Evolutionary conservation across 345 rosid species (phyloP), one percentile per base, ranked within the genome.

Genomic region (Gossypium raimondii): DNA sequence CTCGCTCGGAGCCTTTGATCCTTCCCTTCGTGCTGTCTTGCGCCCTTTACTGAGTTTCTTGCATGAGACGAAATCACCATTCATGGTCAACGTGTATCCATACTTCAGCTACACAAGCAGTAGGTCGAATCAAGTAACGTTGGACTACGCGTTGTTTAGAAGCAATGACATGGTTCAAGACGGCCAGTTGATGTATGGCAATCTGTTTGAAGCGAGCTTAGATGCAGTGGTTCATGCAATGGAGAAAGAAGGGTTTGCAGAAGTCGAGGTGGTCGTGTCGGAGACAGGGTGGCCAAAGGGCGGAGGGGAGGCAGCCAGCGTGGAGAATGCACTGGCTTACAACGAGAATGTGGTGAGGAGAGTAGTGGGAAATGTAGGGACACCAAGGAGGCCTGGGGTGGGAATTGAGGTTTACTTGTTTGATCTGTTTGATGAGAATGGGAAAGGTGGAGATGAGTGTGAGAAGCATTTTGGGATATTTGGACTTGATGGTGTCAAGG

Each of bases 391-490:
- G 69, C 77, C 83, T 0, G 76, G 76, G 16, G 57, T 60, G 24
- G 62, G 78, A 7, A 59, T 83, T 0, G 83, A 72, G 55, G 66
- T 43, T 41, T 72, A 72, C 41, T 72, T 72, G 75, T 72, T 72
- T 22, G 66, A 72, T 79, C 74, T 81, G 77, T 81, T 85, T 4
- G 84, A 83, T 14, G 85, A 85, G 67, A 76, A 83, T 34, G 59
- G 53, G 14, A 83, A 83, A 73, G 17, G 7, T 2, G 76, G 78
- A 1, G 72, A 63, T 0, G 82, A 73, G 61, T 22, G 16, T 1
- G 85, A 85, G 75, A 75, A 70, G 51, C 86, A 85, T 68, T 85
- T 81, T 73, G 86, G 88, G 2, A 73, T 84, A 17, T 75, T 81
- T 73, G 51, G 69, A 8, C 81, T 79, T 2, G 47, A 60, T 64